Conservation (phyloP, 2,329 filamentous ascomycete genomes). For the Hymenotorrendiella dingleyae region DNA sequence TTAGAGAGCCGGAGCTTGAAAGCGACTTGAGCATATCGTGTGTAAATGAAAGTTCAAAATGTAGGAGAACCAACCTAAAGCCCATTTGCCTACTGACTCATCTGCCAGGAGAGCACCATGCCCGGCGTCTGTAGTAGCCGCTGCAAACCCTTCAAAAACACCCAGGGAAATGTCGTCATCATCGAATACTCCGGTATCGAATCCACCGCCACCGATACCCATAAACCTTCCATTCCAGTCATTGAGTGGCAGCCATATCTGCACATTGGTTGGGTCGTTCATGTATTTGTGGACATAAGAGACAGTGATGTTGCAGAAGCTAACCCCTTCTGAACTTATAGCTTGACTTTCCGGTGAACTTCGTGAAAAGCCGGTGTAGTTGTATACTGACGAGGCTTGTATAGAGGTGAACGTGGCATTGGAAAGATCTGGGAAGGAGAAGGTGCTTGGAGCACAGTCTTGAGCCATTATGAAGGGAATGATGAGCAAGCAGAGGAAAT, state of each 20-base stretch:
- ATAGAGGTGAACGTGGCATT: neutral
- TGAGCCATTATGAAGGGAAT: too few relatives aligned
- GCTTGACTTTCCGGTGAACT: neutral
- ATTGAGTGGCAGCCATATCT: neutral
- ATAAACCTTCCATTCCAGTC: neutral
- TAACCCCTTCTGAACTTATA: neutral
- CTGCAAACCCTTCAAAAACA: slow-evolving; percentile 26
- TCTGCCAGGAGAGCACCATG: too few relatives aligned
- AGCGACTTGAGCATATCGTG: too few relatives aligned
- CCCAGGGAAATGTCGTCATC: slow-evolving; percentile 22
- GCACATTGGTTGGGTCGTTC: neutral
- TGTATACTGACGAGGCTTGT: neutral
- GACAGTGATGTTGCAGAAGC: slow-evolving; percentile 28
- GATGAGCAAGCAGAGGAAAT: too few relatives aligned
- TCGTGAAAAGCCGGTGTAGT: neutral
- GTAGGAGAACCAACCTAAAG: too few relatives aligned
- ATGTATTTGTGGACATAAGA: slow-evolving; percentile 23
- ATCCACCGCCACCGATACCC: neutral
- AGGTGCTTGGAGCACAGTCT: neutral
- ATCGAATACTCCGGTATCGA: neutral
- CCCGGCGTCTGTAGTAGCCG: slow-evolving; percentile 28
- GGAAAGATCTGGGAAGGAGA: neutral
- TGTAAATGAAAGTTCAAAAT: too few relatives aligned
- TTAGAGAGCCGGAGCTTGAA: too few relatives aligned
- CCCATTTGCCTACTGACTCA: too few relatives aligned